Evolutionary conservation across 2,329 filamentous ascomycete species (phyloP).

Genomic region (Immersiporthe knoxdaviesiana): DNA sequence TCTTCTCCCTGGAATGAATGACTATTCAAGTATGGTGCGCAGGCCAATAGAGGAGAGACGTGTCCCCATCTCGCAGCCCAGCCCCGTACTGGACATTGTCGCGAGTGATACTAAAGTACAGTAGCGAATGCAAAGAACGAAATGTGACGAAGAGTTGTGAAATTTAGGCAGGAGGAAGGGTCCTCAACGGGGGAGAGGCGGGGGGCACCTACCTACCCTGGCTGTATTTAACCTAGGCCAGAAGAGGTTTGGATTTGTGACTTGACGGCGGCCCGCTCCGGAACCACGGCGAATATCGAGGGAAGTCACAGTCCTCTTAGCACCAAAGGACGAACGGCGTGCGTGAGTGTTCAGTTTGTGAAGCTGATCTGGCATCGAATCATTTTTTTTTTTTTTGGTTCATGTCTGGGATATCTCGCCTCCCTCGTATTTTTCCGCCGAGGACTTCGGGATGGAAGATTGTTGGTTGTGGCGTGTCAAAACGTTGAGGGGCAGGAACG

Average conservation of each 20-base stretch:
- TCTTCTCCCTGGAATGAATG: background rate
- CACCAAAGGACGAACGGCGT: background rate
- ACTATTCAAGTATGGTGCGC: background rate
- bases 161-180: background rate
- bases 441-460: background rate
- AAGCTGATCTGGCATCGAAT: background rate
- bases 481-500: background rate
- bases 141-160: background rate
- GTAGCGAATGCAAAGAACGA: too few relatives aligned
- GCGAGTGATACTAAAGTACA: background rate
- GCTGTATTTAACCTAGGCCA: background rate
- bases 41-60: background rate
- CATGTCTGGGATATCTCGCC: background rate
- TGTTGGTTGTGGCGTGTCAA: background rate
- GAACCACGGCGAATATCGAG: background rate
- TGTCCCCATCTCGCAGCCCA: background rate
- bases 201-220: background rate
- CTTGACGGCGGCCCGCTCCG: conserved; percentile 7
- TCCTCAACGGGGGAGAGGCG: too few relatives aligned
- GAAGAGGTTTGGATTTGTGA: background rate
- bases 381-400: background rate
- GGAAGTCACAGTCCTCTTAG: background rate
- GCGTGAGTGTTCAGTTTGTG: background rate
- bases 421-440: background rate
- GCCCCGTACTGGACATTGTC: background rate